These are phyloP conservation scores for Tephrocybe sp. DNA, from an alignment of 768 basidiomycete species.

Conservation along the genomic window DNA sequence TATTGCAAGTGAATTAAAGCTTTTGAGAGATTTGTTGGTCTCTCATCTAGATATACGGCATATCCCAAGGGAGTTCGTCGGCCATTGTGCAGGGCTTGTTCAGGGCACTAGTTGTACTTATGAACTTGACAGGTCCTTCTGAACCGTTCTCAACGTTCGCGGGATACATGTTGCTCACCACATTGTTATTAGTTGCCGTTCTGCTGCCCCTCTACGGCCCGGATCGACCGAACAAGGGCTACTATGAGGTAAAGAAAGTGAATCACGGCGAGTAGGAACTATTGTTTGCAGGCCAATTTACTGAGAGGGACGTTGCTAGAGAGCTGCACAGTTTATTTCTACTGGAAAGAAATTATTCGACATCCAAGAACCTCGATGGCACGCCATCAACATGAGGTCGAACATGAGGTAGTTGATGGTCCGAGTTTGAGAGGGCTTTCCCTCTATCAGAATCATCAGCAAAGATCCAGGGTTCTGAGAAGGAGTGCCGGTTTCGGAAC, in stretches of 20 bases:
- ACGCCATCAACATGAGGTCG: slow-evolving; percentile 37
- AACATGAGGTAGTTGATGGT: slow-evolving; percentile 34
- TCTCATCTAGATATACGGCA: too few relatives aligned
- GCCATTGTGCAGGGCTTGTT: too few relatives aligned
- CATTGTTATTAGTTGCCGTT: background rate
- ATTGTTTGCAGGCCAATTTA: background rate
- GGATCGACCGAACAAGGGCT: slow-evolving; percentile 11
- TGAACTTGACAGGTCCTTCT: slow-evolving; percentile 8
- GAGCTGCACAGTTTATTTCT: slow-evolving; percentile 2
- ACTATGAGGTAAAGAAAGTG: slow-evolving; percentile 30
- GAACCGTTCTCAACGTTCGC: slow-evolving; percentile 13
- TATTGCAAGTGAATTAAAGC: too few relatives aligned
- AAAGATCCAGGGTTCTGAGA: slow-evolving; percentile 21
- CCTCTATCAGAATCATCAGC: slow-evolving; percentile 21
- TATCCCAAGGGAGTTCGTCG: too few relatives aligned
- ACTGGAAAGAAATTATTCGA: slow-evolving; percentile 5
- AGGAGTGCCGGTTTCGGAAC: slow-evolving; percentile 16
- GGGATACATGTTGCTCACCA: slow-evolving; percentile 12
- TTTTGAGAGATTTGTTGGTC: too few relatives aligned
- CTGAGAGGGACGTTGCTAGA: background rate
- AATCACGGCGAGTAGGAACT: background rate
- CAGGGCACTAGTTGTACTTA: background rate
- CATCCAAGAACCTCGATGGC: slow-evolving; percentile 9
- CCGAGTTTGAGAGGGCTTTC: slow-evolving; percentile 13
- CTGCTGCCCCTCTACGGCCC: background rate